Conservation (phyloP, 352 stramenopile species). For the Pythium dissimile region DNA sequence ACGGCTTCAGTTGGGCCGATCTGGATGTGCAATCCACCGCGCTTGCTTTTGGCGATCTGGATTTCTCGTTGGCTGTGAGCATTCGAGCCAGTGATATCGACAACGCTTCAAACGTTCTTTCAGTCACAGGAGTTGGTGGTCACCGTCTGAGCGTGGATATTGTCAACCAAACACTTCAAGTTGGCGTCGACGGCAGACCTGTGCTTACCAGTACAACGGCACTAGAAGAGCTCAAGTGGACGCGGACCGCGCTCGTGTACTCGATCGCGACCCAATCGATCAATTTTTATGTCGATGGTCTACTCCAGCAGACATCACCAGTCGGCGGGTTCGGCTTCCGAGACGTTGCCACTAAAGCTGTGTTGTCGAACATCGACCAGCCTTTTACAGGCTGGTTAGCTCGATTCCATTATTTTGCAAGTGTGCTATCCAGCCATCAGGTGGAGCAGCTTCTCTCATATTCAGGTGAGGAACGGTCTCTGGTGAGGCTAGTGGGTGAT, state of each 20-base stretch:
- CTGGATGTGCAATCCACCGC: not conserved
- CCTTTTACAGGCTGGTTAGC: slow-evolving; percentile 44
- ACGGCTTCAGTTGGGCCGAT: not conserved
- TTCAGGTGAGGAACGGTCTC: slow-evolving; percentile 48
- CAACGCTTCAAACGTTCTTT: not conserved
- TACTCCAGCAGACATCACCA: not conserved
- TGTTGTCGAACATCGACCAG: slow-evolving; percentile 21
- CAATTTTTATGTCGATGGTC: slow-evolving; percentile 14
- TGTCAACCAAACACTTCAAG: not conserved
- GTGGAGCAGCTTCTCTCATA: slow-evolving; percentile 34
- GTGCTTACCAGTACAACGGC: not conserved
- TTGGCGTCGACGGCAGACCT: not conserved
- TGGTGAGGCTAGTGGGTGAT: too few relatives aligned
- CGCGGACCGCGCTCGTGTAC: slow-evolving; percentile 16
- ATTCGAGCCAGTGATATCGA: slow-evolving; percentile 7
- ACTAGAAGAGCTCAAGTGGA: slow-evolving; percentile 5
- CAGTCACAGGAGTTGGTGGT: not conserved
- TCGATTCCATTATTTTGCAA: slow-evolving; percentile 41
- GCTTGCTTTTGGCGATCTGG: slow-evolving; percentile 43
- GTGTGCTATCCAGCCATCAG: slow-evolving; percentile 31
- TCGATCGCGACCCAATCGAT: slow-evolving; percentile 2
- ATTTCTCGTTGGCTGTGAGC: slow-evolving; percentile 38
- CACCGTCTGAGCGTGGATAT: not conserved
- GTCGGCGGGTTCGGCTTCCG: slow-evolving; percentile 8
- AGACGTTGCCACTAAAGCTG: slow-evolving; percentile 4